These are phyloP conservation scores for Paecilomyces formosus DNA, from an alignment of 2,329 filamentous ascomycete genomes.

Conservation along the genomic window DNA sequence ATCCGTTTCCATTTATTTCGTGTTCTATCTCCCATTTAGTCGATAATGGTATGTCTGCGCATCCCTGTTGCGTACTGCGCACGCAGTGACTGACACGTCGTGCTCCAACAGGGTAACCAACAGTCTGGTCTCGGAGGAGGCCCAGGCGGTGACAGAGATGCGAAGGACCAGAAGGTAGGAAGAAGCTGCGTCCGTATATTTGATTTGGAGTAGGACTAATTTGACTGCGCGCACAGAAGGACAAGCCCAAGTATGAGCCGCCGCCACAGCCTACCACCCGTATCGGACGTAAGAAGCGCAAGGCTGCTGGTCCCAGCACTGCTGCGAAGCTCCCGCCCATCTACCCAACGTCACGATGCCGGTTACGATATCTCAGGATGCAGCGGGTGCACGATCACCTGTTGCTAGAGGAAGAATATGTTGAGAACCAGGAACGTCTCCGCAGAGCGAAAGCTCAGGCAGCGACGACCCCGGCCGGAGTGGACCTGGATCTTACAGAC, in stretches of 20 bases:
- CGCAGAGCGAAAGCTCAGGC: constrained; percentile 79
- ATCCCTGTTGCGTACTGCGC: constrained; percentile 1
- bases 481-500: constrained; percentile 71
- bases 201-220: constrained; percentile 3
- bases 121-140: constrained; percentile 78
- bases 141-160: constrained; percentile 66
- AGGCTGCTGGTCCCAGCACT: constrained; percentile 83
- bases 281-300: constrained; percentile 98
- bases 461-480: constrained; percentile 48
- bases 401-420: constrained; percentile 94
- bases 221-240: constrained; percentile 59
- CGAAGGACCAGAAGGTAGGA: constrained; percentile 87
- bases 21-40: not conserved
- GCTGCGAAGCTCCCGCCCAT: constrained; percentile 91
- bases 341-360: constrained; percentile 94
- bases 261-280: constrained; percentile 85
- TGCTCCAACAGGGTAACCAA: constrained; percentile 39
- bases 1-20: not conserved
- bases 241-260: constrained; percentile 99
- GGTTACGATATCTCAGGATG: constrained; percentile 94
- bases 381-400: constrained; percentile 97
- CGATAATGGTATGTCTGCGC: not conserved
- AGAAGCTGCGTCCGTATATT: not conserved
- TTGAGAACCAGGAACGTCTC: constrained; percentile 95
- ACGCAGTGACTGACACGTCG: constrained; percentile 14